These are phyloP conservation scores for Solanum sparsipilum DNA, from an alignment of 257 asterid species.

Conservation along the genomic window DNA sequence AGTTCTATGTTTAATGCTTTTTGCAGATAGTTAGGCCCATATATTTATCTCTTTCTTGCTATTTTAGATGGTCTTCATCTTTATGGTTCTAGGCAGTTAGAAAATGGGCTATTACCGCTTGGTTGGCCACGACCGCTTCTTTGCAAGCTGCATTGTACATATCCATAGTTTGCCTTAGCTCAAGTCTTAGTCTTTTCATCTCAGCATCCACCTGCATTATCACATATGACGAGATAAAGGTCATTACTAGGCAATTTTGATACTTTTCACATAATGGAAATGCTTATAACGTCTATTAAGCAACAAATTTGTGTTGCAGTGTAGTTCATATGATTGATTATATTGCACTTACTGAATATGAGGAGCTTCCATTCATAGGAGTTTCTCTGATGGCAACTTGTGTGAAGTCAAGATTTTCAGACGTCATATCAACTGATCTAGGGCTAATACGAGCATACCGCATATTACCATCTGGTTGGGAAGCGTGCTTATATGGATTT, in stretches of 20 bases:
- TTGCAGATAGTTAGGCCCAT: not conserved
- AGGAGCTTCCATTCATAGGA: conserved; percentile 3
- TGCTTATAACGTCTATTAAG: not conserved
- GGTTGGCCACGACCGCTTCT: conserved; percentile 59
- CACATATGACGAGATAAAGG: not conserved
- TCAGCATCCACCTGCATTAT: conserved; percentile 23
- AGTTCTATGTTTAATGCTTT: not conserved
- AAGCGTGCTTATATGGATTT: conserved; percentile 3
- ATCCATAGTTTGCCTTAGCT: conserved; percentile 61
- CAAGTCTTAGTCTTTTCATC: conserved; percentile 45
- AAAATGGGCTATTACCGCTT: conserved; percentile 26
- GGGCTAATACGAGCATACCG: not conserved
- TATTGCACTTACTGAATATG: conserved; percentile 28
- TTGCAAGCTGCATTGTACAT: conserved; percentile 71
- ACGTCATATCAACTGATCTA: conserved; percentile 22
- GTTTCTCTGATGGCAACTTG: conserved; percentile 4
- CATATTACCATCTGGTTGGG: conserved; percentile 8
- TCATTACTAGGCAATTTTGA: not conserved
- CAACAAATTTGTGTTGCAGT: not conserved
- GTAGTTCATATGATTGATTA: not conserved
- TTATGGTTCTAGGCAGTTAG: not conserved
- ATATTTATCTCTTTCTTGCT: not conserved
- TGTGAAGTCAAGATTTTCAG: conserved; percentile 7
- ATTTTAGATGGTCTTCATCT: not conserved
- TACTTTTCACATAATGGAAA: not conserved